Conservation (phyloP, 1,284 basidiomycete genomes). For the Apiotrichum gracile region DNA sequence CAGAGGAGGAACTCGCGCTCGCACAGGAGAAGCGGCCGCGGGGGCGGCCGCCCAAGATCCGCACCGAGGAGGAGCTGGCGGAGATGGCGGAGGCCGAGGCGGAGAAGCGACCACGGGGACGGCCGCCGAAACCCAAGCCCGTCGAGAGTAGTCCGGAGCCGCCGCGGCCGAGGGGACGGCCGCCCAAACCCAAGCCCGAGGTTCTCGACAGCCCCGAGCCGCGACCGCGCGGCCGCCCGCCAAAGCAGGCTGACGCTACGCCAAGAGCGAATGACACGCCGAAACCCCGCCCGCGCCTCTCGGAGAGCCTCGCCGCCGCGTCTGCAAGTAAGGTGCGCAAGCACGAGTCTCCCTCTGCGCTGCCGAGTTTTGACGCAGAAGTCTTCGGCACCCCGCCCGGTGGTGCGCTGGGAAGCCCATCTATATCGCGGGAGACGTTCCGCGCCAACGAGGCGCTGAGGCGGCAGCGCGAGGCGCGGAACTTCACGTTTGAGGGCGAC, state of each 20-base stretch:
- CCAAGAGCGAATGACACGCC: too few relatives aligned
- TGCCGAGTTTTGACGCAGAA: conserved; percentile 15
- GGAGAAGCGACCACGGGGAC: background rate
- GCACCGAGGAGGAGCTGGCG: too few relatives aligned
- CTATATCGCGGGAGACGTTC: conserved; percentile 26
- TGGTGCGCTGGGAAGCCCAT: background rate
- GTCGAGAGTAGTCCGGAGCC: too few relatives aligned
- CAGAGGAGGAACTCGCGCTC: too few relatives aligned
- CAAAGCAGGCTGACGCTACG: too few relatives aligned
- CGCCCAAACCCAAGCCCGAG: background rate
- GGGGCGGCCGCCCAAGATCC: background rate
- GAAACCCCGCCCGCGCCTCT: too few relatives aligned
- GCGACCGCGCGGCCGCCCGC: too few relatives aligned
- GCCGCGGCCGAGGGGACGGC: too few relatives aligned
- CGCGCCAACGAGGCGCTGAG: conserved; percentile 39
- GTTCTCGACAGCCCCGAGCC: too few relatives aligned
- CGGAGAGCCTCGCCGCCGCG: conserved; percentile 3
- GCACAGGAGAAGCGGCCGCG: background rate
- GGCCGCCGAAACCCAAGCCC: background rate
- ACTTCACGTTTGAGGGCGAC: conserved; percentile 43
- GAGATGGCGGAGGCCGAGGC: too few relatives aligned
- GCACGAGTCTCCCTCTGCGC: background rate
- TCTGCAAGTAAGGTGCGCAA: background rate
- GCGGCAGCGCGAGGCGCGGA: conserved; percentile 41
- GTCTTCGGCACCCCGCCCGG: conserved; percentile 9